Base-by-base conservation (phyloP, 2,329 filamentous ascomycete genomes). In the Akanthomyces dipterigenus region DNA sequence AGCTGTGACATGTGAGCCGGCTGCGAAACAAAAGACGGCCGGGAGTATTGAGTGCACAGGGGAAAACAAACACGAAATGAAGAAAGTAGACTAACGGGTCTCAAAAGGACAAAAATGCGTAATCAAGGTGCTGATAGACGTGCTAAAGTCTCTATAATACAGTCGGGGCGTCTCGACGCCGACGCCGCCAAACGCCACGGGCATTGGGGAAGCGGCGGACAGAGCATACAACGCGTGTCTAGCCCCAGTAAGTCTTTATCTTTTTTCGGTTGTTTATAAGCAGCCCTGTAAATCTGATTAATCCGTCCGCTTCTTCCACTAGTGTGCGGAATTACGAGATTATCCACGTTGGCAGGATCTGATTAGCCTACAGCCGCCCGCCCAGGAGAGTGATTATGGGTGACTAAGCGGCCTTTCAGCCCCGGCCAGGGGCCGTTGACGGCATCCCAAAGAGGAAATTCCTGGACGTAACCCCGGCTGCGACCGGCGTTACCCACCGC, bases 381-480 rank as follows among this genome's bases (percentile, higher is more conserved):
- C n/a, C n/a, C 14, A 16, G 3, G 12, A 14, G 34, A 3, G 34
- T 11, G 2, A 16, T 28, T 5, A 31, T 5, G 24, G 46, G 28
- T 58, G 55, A 58, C 55, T 58, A 42, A 58, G 45, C 55, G 55
- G 55, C 1, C 1, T 42, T 38, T 50, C n/a, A 34, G 24, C 6
- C 9, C 18, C 24, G 24, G 43, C 22, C 20, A 11, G 45, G n/a
- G 31, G 45, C 34, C 31, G 24, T 50, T 50, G 22, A 18, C 7
- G 5, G 11, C 36, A 9, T 58, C 55, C 55, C 22, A 50, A 50
- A 58, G 18, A 50, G 55, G 55, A 40, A 58, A 58, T 58, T 58
- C 34, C 18, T 40, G 34, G 45, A 5, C 31, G 22, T 42, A 24
- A 5, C 22, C 36, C 43, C 54, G 26, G 11, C 42, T n/a, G 28